Evolutionary conservation across 2,329 filamentous ascomycete genomes (phyloP), one percentile per base, ranked within the genome.

Genomic region (Nemania sp.): DNA sequence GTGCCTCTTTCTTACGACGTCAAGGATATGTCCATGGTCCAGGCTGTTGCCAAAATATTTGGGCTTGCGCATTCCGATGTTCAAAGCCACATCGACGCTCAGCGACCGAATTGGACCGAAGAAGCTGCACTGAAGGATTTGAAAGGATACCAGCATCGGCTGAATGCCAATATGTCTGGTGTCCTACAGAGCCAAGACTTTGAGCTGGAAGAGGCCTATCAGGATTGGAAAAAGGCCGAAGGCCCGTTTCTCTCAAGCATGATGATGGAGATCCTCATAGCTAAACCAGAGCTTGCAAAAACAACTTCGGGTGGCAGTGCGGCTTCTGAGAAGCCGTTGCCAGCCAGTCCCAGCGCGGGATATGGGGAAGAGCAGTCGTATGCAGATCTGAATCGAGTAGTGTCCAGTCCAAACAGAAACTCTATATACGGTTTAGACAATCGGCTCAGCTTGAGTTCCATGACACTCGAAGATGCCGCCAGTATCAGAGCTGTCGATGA

Each of bases 21-120:
- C 68, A 96, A 94, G 73, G 94, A 99, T 69, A 99, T 99, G 94
- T 87, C 87, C 31, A 82, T 97, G 73, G 94, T 96, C 23, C 88
- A 94, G 69, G 83, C 88, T 30, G 92, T 99, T 22, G 89, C 88
- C 45, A 86, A 82, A 64, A 89, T 97, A 59, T 99, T 97, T 72
- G 89, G 88, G 39, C 80, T 93, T 54, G 85, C 86, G 37, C 84
- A 88, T 61, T 84, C 86, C 1, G 86, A 94, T 62, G 87, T 92
- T 5, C 94, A 99, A 73, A 82, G 83, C 37, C 92, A 97, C 65
- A 90, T 99, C 67, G 89, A 96, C 71, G 82, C 85, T 43, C 84
- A 96, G 71, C 89, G 88, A 62, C 79, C 84, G 5, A 73, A 83
- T 2, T 99, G 94, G 94, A 97, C 91, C 1, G 91, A 96, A 68